Evolutionary conservation across 2,329 filamentous ascomycete species (phyloP), one percentile per base, ranked within the genome.

Genomic region (Onygenales sp.): DNA sequence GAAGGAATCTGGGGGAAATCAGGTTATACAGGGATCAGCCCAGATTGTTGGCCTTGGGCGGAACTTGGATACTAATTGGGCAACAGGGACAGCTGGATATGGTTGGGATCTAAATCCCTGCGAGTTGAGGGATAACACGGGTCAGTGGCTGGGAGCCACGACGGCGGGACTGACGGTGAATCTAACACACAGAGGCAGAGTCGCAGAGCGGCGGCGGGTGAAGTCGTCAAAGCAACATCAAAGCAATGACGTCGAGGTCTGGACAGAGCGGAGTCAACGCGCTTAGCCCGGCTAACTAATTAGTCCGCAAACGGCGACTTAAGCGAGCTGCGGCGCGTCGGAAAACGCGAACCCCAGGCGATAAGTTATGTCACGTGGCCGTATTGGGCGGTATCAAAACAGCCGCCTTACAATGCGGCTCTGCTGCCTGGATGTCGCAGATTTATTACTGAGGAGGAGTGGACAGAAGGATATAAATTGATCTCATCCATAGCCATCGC

Each of bases 181-280:
- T 7, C 10, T 2, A 8, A 21, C 21, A 27, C 21, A 27, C 36
- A 8, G 34, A 37, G 34, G 7, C 2, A 37, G 13, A 3, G 34
- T 13, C 13, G 34, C 34, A 7, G 2, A n/a, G 34, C 5, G 33
- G 33, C 21, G 6, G 4, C 31, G 17, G 34, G 46, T 40, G 17
- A 3, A 37, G 27, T n/a, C 34, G 44, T n/a, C 4, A 2, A 37
- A 33, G 11, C 32, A 21, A 17, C 14, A n/a, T 36, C 45, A 34
- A 37, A 34, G 9, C 9, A 21, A 9, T 45, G 45, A 55, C 40
- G 50, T 55, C 51, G 49, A 49, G 51, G 43, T 51, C 37, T 9
- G 27, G 17, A 11, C 40, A 21, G 6, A 42, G 48, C 33, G 33
- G 49, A 43, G 8, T 9, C 7, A 21, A 52, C 50, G 50, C 50